Conservation (phyloP, 148 eudicot species). For the Cornus suecica region DNA sequence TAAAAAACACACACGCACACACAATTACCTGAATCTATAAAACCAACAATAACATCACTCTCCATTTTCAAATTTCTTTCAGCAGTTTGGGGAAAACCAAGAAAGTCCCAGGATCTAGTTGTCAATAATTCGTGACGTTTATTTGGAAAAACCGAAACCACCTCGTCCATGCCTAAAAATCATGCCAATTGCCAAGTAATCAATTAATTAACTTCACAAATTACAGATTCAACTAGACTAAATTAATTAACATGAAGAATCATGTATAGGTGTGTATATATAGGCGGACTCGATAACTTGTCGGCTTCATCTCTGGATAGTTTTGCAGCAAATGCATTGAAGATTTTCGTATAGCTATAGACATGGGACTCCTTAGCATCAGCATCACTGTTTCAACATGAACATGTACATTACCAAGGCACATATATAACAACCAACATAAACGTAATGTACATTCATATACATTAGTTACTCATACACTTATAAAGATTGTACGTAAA, state of each 20-base stretch:
- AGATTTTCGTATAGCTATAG: constrained; percentile 70
- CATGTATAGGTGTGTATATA: not conserved
- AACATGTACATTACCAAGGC: not conserved
- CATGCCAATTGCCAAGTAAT: no score
- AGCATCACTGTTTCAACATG: constrained; percentile 35
- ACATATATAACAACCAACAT: no score
- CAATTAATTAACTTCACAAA: not conserved
- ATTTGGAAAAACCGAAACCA: constrained; percentile 52
- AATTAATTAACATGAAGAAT: not conserved
- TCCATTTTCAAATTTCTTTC: constrained; percentile 52
- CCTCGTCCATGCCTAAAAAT: constrained; percentile 68
- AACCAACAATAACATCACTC: constrained; percentile 57
- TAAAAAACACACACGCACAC: not conserved
- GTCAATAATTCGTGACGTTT: constrained; percentile 67
- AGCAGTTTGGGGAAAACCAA: constrained; percentile 58
- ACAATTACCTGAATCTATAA: constrained; percentile 57
- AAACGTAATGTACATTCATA: no score
- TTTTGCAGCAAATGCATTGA: constrained; percentile 89
- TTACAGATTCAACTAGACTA: no score
- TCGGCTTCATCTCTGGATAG: constrained; percentile 62
- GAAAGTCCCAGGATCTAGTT: constrained; percentile 87
- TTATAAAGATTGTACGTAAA: no score
- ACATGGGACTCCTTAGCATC: constrained; percentile 70
- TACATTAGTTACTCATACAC: no score
- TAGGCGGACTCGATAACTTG: constrained; percentile 54